Conservation (phyloP, 441 rosid genomes). For the Geranium incanum region DNA sequence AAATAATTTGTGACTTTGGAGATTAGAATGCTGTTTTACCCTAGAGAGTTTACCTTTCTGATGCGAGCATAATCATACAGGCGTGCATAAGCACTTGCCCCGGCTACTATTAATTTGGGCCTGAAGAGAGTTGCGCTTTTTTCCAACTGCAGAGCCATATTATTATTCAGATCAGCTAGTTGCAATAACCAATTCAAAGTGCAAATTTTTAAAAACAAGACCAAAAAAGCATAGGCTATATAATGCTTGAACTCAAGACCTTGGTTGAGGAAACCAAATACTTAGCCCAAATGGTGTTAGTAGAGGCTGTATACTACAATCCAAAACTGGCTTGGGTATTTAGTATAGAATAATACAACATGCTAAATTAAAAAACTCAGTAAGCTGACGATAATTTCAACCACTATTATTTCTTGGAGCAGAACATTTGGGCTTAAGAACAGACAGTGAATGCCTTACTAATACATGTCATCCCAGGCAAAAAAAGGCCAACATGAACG, state of each 20-base stretch:
- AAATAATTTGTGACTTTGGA: background rate
- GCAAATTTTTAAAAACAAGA: constrained; percentile 12
- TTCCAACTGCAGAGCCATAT: constrained; percentile 52
- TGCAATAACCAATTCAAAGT: background rate
- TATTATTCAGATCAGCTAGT: constrained; percentile 21
- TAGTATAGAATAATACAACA: background rate
- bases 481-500: no score
- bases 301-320: no score
- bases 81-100: constrained; percentile 97
- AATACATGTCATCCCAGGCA: no score
- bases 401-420: background rate
- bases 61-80: constrained; percentile 85
- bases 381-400: background rate
- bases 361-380: background rate
- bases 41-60: constrained; percentile 53
- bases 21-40: background rate
- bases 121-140: constrained; percentile 79
- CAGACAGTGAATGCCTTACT: no score
- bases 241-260: background rate
- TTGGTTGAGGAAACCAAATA: no score
- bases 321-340: background rate
- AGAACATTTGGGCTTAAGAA: no score
- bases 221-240: background rate
- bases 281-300: no score
- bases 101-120: constrained; percentile 93